Evolutionary conservation across 805 yeast species (phyloP).

Genomic region (Barnettozyma populi): DNA sequence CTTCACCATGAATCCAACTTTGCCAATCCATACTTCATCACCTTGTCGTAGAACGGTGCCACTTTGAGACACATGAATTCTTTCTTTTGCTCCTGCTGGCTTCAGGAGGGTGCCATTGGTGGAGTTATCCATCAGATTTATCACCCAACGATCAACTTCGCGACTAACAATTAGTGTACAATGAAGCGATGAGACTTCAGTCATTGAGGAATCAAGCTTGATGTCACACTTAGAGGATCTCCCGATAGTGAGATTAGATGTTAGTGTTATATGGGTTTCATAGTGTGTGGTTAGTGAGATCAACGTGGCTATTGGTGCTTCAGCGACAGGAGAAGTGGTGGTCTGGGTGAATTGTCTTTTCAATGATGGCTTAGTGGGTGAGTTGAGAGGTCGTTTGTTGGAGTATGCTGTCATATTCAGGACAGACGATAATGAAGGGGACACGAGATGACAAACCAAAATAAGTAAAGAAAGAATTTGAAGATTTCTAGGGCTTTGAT

Average conservation of each 20-base stretch:
- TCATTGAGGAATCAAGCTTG: neutral
- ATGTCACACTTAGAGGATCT: conserved; percentile 1
- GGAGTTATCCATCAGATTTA: neutral
- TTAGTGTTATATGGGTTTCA: neutral
- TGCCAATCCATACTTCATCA: conserved; percentile 7
- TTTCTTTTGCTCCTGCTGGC: neutral
- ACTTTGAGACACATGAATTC: neutral
- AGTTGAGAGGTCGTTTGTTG: neutral
- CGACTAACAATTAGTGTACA: neutral
- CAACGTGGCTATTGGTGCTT: neutral
- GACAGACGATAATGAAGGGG: neutral
- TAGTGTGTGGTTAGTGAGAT: neutral
- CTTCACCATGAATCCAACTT: conserved; percentile 6
- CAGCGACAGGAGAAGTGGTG: neutral
- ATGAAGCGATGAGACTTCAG: neutral
- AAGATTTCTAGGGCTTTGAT: no score
- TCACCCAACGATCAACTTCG: neutral
- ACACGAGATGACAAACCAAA: no score
- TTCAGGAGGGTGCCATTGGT: neutral
- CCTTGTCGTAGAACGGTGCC: conserved; percentile 21
- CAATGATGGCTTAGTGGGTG: conserved; percentile 1
- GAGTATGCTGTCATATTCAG: neutral
- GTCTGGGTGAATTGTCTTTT: neutral
- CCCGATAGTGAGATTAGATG: neutral
- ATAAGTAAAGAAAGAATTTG: no score